phyloP scores from a whole-genome alignment of 1,284 basidiomycete genomes.

The Phylloboletellus chloephorus region DNA sequence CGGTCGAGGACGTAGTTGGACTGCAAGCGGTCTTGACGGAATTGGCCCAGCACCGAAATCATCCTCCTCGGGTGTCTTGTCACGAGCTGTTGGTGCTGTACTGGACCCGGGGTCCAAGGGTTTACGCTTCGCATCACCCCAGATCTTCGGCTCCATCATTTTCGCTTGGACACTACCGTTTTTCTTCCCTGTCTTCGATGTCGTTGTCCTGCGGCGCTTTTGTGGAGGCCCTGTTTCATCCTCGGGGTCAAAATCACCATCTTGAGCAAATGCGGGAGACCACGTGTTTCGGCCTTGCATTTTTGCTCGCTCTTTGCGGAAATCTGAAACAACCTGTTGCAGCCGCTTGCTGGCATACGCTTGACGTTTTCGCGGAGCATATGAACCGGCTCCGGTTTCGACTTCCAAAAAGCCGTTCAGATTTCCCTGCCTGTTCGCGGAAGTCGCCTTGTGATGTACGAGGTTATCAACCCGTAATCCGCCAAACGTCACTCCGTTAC shows the following conservation, averaged over 20 bases:
- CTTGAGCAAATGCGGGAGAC: conserved; percentile 12
- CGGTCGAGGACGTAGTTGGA: conserved; percentile 36
- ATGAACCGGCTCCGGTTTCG: conserved; percentile 56
- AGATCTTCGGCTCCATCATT: conserved; percentile 8
- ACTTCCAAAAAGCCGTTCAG: conserved; percentile 59
- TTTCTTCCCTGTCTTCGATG: conserved; percentile 21
- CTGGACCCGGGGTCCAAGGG: neutral
- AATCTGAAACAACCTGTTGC: conserved; percentile 85
- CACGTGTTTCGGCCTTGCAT: conserved; percentile 10
- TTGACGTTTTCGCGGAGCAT: conserved; percentile 73
- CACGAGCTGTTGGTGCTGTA: conserved; percentile 3
- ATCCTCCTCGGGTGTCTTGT: conserved; percentile 21
- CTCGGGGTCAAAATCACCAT: conserved; percentile 19
- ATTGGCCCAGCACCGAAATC: conserved; percentile 21
- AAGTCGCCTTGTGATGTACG: conserved; percentile 42
- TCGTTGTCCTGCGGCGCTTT: conserved; percentile 24
- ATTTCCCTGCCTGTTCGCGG: conserved; percentile 71
- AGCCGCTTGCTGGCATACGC: conserved; percentile 83
- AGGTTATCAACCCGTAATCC: conserved; percentile 3
- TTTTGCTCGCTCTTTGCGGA: conserved; percentile 49
- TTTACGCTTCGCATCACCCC: conserved; percentile 9
- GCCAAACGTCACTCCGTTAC: neutral
- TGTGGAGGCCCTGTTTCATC: conserved; percentile 25
- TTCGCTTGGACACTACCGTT: conserved; percentile 11
- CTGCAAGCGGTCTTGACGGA: conserved; percentile 24